These are phyloP conservation scores for Porphyrellus sp. DNA, from an alignment of 1,284 basidiomycete genomes.

Conservation along the genomic window DNA sequence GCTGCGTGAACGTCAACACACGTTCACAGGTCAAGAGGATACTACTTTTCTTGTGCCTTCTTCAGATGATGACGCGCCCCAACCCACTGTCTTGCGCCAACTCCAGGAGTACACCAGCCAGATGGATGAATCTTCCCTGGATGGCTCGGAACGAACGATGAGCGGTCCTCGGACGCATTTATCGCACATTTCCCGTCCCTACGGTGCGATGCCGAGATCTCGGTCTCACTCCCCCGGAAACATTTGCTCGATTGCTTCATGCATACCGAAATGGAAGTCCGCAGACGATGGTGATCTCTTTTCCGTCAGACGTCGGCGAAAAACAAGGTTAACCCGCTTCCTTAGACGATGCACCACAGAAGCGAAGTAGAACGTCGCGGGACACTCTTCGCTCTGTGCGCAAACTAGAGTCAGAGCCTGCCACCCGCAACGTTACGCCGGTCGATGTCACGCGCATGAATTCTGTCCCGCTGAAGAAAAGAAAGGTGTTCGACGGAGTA, in stretches of 20 bases:
- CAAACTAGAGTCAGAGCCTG: conserved; percentile 29
- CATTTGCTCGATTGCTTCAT: background rate
- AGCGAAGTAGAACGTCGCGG: conserved; percentile 18
- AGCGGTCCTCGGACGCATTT: background rate
- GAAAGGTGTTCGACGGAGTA: conserved; percentile 29
- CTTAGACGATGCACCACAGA: conserved; percentile 18
- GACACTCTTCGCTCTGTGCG: conserved; percentile 14
- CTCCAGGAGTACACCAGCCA: conserved; percentile 19
- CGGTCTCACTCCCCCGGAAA: background rate
- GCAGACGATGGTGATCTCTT: conserved; percentile 10
- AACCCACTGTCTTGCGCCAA: conserved; percentile 17
- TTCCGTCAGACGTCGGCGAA: conserved; percentile 2
- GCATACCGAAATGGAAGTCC: conserved; percentile 8
- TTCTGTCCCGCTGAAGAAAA: conserved; percentile 24
- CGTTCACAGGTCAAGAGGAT: conserved; percentile 8
- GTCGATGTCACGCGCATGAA: conserved; percentile 11
- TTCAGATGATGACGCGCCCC: conserved; percentile 2
- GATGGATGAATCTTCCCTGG: background rate
- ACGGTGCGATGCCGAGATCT: background rate
- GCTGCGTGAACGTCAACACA: background rate
- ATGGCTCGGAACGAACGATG: conserved; percentile 1
- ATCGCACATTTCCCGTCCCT: background rate
- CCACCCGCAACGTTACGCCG: conserved; percentile 22
- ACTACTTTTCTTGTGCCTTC: conserved; percentile 9
- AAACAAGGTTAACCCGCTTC: conserved; percentile 4